Conservation (phyloP, 768 basidiomycete genomes). For the Pleurotus eryngii region DNA sequence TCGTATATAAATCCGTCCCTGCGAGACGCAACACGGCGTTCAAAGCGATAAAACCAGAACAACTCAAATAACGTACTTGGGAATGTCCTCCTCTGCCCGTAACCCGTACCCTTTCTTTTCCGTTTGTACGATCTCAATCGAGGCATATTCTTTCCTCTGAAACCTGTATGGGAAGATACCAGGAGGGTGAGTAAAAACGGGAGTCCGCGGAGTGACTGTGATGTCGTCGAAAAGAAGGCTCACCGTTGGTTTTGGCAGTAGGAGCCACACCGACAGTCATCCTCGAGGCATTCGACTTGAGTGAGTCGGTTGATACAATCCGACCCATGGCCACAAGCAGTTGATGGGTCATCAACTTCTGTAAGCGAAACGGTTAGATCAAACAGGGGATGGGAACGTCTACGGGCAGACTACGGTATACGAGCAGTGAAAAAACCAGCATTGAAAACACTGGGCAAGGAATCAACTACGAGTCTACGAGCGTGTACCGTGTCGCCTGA, state of each 20-base stretch:
- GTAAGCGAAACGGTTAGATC: conserved; percentile 20
- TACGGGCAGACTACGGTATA: conserved; percentile 7
- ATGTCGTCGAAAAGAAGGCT: conserved; percentile 18
- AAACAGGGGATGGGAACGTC: conserved; percentile 21
- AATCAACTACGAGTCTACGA: not conserved
- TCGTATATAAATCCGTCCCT: conserved; percentile 96
- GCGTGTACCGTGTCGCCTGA: not conserved
- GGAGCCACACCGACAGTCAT: conserved; percentile 79
- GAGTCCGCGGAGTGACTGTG: not conserved
- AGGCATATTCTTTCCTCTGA: conserved; percentile 79
- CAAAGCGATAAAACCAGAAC: not conserved
- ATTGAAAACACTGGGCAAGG: not conserved
- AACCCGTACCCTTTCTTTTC: conserved; percentile 96
- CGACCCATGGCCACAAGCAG: conserved; percentile 81
- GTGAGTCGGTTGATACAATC: conserved; percentile 98
- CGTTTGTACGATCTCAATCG: conserved; percentile 87
- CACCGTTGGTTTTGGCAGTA: conserved; percentile 95
- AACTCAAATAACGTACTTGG: conserved; percentile 45
- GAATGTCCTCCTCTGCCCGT: conserved; percentile 66
- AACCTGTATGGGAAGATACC: conserved; percentile 53
- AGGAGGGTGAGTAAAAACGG: not conserved
- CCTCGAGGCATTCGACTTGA: conserved; percentile 92
- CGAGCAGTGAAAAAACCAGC: not conserved
- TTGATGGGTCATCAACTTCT: conserved; percentile 59
- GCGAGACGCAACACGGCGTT: conserved; percentile 4